Evolutionary conservation across 2,329 filamentous ascomycete genomes (phyloP).

Genomic region (Fusarium fujikuroi): DNA sequence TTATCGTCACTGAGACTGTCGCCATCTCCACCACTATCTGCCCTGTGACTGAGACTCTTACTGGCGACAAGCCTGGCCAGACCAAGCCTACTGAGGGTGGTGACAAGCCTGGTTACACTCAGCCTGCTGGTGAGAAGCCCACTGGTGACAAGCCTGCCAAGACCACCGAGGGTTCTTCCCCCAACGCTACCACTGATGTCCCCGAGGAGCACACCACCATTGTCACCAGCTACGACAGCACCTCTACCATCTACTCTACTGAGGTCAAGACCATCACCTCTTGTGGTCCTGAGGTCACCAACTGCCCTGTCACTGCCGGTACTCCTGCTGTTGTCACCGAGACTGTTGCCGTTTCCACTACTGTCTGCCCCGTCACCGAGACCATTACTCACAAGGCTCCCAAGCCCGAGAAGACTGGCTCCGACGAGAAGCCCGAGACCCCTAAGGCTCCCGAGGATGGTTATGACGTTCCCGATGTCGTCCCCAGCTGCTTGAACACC

Average conservation of each 20-base stretch:
- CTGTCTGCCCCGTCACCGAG: constrained; percentile 42
- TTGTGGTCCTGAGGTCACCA: constrained; percentile 50
- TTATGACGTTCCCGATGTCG: constrained; percentile 66
- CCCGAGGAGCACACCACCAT: constrained; percentile 29
- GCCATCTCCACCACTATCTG: constrained; percentile 69
- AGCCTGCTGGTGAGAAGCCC: constrained; percentile 22
- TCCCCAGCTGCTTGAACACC: constrained; percentile 92
- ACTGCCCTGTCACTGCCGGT: constrained; percentile 58
- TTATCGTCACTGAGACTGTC: constrained; percentile 64
- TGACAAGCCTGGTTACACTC: constrained; percentile 6
- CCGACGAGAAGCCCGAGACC: constrained; percentile 38
- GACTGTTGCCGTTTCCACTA: constrained; percentile 40
- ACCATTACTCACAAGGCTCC: constrained; percentile 34
- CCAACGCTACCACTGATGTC: constrained; percentile 44
- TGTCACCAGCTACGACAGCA: constrained; percentile 28
- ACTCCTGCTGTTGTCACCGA: constrained; percentile 39
- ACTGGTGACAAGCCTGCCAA: constrained; percentile 24
- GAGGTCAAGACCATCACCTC: constrained; percentile 34
- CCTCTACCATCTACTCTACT: constrained; percentile 27
- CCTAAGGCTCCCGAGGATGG: constrained; percentile 50
- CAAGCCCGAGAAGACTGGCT: constrained; percentile 36
- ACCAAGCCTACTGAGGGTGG: constrained; percentile 21
- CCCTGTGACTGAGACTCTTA: constrained; percentile 65
- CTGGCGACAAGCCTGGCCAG: constrained; percentile 21
- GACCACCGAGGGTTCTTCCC: constrained; percentile 31